phyloP scores from a whole-genome alignment of 768 basidiomycete genomes.

The Harrya chromipes region DNA sequence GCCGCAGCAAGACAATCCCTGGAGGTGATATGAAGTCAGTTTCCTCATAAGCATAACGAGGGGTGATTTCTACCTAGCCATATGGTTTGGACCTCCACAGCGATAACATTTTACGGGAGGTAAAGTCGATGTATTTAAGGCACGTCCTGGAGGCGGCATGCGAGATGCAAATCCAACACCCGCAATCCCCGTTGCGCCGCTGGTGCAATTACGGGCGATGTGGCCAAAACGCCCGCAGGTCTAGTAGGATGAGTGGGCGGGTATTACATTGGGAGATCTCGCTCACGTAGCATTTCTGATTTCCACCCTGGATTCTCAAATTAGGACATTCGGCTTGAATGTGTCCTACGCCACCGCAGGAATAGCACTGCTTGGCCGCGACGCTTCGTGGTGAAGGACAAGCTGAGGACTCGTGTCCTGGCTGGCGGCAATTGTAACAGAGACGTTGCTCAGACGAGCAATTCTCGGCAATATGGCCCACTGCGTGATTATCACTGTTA shows the following conservation, averaged over 20 bases:
- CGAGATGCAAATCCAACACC: slow-evolving; percentile 58
- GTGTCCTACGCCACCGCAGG: slow-evolving; percentile 89
- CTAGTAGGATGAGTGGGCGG: slow-evolving; percentile 33
- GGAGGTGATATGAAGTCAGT: slow-evolving; percentile 9
- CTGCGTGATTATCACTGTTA: slow-evolving; percentile 37
- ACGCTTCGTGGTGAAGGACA: slow-evolving; percentile 83
- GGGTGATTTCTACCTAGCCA: slow-evolving; percentile 56
- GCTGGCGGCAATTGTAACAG: slow-evolving; percentile 93
- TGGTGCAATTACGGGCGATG: slow-evolving; percentile 74
- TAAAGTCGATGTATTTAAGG: slow-evolving; percentile 69
- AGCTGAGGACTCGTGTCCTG: slow-evolving; percentile 89
- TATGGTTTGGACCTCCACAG: slow-evolving; percentile 86
- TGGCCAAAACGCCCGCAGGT: slow-evolving; percentile 83
- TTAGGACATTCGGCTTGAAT: slow-evolving; percentile 86
- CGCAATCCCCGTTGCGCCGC: slow-evolving; percentile 36
- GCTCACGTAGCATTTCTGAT: slow-evolving; percentile 84
- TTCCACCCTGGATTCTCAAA: slow-evolving; percentile 63
- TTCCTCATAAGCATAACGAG: slow-evolving; percentile 1
- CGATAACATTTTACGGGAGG: slow-evolving; percentile 87
- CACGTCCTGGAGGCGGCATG: slow-evolving; percentile 70
- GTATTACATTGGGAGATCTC: neutral
- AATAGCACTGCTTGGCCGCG: slow-evolving; percentile 88
- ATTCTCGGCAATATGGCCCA: slow-evolving; percentile 91
- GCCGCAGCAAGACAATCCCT: slow-evolving; percentile 84
- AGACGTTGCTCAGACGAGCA: slow-evolving; percentile 86